Evolutionary conservation across 2,329 filamentous ascomycete species (phyloP).

Genomic region (Ophiocordyceps robertsii): DNA sequence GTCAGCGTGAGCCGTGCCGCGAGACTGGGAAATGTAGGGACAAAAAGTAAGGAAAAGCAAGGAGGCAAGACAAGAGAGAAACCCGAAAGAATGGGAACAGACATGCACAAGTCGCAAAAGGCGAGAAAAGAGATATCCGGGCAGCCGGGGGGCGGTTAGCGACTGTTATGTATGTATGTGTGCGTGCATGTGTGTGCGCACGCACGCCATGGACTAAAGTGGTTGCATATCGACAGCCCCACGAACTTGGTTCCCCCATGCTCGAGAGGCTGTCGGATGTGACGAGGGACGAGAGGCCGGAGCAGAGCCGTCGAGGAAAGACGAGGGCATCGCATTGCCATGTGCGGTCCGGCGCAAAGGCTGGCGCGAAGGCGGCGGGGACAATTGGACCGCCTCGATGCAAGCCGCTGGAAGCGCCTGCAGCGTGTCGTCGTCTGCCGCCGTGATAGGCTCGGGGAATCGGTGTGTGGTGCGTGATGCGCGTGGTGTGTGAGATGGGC

Average conservation of each 20-base stretch:
- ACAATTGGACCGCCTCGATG: constrained; percentile 6
- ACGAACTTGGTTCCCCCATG: not conserved
- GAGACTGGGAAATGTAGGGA: constrained; percentile 12
- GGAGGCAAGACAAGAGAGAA: constrained; percentile 12
- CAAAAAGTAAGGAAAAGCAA: not conserved
- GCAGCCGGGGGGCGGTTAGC: constrained; percentile 28
- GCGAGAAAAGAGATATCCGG: constrained; percentile 19
- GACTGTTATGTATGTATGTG: constrained; percentile 33
- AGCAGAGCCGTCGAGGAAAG: not conserved
- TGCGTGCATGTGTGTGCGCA: no score
- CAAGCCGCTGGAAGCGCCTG: constrained; percentile 7
- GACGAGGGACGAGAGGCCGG: not conserved
- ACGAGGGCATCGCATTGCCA: no score
- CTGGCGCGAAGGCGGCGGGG: constrained; percentile 6
- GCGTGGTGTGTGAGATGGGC: not conserved
- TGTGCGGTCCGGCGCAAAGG: not conserved
- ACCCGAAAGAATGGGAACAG: constrained; percentile 19
- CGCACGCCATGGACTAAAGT: not conserved
- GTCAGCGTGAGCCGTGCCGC: constrained; percentile 10
- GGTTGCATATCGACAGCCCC: constrained; percentile 1
- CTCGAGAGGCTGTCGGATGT: not conserved
- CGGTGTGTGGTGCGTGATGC: constrained; percentile 1
- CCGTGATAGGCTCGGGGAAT: constrained; percentile 3
- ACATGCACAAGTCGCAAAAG: constrained; percentile 26
- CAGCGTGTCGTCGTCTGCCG: constrained; percentile 3